These are phyloP conservation scores for Alternaria ethzedia DNA, from an alignment of 2,329 filamentous ascomycete species.

Conservation along the genomic window DNA sequence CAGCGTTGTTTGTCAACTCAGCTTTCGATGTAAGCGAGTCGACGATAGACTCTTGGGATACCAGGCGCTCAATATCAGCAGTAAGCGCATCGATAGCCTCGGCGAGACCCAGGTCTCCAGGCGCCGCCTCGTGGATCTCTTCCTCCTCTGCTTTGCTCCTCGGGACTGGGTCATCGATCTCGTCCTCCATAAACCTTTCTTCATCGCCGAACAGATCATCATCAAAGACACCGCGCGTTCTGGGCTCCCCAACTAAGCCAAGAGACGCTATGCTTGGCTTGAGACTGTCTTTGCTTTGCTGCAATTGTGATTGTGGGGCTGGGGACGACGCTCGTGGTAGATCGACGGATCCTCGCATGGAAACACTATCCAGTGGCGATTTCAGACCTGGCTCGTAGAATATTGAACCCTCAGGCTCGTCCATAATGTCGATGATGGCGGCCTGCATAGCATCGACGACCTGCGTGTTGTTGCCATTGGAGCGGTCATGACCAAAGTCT, in stretches of 20 bases:
- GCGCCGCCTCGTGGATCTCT: constrained; percentile 90
- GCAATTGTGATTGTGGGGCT: constrained; percentile 24
- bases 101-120: constrained; percentile 88
- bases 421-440: constrained; percentile 90
- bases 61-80: constrained; percentile 86
- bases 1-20: constrained; percentile 94
- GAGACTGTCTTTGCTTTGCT: constrained; percentile 54
- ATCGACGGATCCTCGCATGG: constrained; percentile 69
- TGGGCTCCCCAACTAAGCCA: constrained; percentile 85
- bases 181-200: constrained; percentile 83
- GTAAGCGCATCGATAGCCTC: constrained; percentile 92
- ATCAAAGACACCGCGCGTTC: constrained; percentile 88
- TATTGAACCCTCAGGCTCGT: constrained; percentile 72
- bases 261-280: constrained; percentile 91
- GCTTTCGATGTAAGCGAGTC: constrained; percentile 92
- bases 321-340: constrained; percentile 53
- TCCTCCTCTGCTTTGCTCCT: constrained; percentile 71
- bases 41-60: constrained; percentile 86
- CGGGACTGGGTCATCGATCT: constrained; percentile 74
- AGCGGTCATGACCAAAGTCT: constrained; percentile 54
- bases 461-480: constrained; percentile 70
- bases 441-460: constrained; percentile 93
- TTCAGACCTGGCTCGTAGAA: constrained; percentile 64
- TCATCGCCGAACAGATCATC: constrained; percentile 94
- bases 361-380: constrained; percentile 65